Base-by-base conservation (phyloP, 2,329 filamentous ascomycete species). In the Paraconiothyrium sp. region DNA sequence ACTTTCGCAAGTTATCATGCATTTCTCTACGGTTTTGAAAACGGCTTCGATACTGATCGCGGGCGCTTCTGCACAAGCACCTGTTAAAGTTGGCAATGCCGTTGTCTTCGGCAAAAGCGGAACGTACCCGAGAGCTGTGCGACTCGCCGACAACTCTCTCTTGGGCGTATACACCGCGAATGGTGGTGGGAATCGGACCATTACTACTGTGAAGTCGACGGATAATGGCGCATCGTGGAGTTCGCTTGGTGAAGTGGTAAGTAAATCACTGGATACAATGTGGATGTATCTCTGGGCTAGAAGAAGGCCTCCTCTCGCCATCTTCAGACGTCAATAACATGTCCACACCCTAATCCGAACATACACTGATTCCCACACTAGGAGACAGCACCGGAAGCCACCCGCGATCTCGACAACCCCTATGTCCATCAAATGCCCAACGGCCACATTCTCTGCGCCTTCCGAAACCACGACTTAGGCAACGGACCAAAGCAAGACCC, bases 141-240 rank as follows among this genome's bases (percentile, higher is more conserved):
- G 61, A 22, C 74, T 78, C 41, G 46, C 63, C 8, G 73, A 76
- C 57, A 71, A 70, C 22, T 69, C 68, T 39, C 64, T 79, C 54
- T 54, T 78, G 16, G 74, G 69, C 43, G 68, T 67, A 20, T 76
- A 73, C 65, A 74, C 72, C 2, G 59, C 66, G n/a, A 66, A 60
- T 58, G 49, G 39, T 50, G 49, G 58, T 49, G 63, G 61, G 41
- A 70, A 73, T 59, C 67, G 59, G 41, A 61, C 69, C 49, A 58
- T 78, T 43, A 67, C 61, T 1, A 66, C 64, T 3, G 60, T 65
- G 2, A 48, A 39, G 14, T 65, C 62, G 13, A 61, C 58, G 32
- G 39, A 65, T 49, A 65, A 85, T 4, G 84, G 84, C 8, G 72
- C 57, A 24, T 58, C 62, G 16, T 67, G 65, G 65, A 20, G 39